Evolutionary conservation across 2,329 filamentous ascomycete genomes (phyloP).

Genomic region (Calonectria naviculata): DNA sequence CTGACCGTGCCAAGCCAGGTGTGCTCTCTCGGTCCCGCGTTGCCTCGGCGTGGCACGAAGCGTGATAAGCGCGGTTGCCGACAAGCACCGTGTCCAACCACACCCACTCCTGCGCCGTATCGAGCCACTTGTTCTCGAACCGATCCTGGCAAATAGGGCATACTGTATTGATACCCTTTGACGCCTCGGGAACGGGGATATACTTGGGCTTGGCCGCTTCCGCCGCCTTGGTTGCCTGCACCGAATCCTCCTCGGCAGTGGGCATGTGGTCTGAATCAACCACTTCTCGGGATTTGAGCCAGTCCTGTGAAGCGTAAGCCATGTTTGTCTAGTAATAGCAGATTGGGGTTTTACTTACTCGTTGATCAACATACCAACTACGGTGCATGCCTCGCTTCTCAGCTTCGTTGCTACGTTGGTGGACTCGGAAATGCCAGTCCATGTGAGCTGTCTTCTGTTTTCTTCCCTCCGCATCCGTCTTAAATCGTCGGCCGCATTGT

Average conservation of each 20-base stretch:
- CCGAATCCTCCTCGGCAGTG: conserved; percentile 44
- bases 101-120: conserved; percentile 95
- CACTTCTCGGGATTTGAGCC: conserved; percentile 86
- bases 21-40: conserved; percentile 70
- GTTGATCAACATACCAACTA: conserved; percentile 94
- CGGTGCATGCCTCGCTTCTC: conserved; percentile 89
- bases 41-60: conserved; percentile 87
- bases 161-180: conserved; percentile 76
- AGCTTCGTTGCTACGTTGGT: conserved; percentile 87
- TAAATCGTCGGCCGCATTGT: conserved; percentile 91
- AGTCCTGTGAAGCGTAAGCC: conserved; percentile 71
- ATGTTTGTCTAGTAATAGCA: not conserved
- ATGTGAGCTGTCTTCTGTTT: conserved; percentile 91
- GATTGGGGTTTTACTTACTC: conserved; percentile 62
- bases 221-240: conserved; percentile 50
- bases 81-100: conserved; percentile 91
- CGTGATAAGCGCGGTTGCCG: conserved; percentile 86
- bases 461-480: conserved; percentile 79
- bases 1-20: conserved; percentile 57
- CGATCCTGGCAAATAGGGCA: conserved; percentile 97
- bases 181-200: conserved; percentile 86
- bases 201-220: conserved; percentile 69
- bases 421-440: conserved; percentile 98
- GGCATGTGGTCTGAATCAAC: conserved; percentile 72
- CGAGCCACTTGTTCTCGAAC: conserved; percentile 92